Evolutionary conservation across 768 basidiomycete species (phyloP).

Genomic region (Mycena galopus): DNA sequence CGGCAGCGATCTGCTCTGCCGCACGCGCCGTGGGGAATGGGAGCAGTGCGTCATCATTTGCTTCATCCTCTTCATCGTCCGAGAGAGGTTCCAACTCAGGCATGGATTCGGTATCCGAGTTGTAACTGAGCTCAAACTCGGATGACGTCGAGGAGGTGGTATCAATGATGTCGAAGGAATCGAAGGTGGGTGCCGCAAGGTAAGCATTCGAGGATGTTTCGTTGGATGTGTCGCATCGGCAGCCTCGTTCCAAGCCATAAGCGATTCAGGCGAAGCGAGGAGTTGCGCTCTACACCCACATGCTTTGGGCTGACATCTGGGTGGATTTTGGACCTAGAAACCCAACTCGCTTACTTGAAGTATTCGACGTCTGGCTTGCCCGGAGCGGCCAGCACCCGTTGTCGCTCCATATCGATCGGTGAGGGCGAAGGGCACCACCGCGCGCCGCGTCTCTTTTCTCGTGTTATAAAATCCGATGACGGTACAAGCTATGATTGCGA

Average conservation of each 20-base stretch:
- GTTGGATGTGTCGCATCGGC: neutral
- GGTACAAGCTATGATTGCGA: too few relatives aligned
- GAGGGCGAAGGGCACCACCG: too few relatives aligned
- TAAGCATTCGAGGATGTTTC: neutral
- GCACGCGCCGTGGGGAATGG: neutral
- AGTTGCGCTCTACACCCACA: too few relatives aligned
- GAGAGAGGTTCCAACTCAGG: neutral
- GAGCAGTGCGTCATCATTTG: too few relatives aligned
- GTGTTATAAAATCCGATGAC: too few relatives aligned
- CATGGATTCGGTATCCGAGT: neutral
- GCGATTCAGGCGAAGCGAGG: neutral
- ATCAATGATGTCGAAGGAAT: neutral
- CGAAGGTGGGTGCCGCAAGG: neutral
- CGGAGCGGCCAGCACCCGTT: too few relatives aligned
- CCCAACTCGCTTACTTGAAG: too few relatives aligned
- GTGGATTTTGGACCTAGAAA: too few relatives aligned
- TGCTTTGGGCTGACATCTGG: too few relatives aligned
- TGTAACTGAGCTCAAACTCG: neutral
- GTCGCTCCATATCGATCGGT: too few relatives aligned
- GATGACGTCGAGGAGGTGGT: neutral
- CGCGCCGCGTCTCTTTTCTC: too few relatives aligned
- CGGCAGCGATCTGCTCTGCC: neutral
- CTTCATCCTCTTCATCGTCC: neutral
- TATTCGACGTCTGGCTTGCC: too few relatives aligned
- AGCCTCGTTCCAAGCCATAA: constrained; percentile 21